Evolutionary conservation across 75 land plant genomes (phyloP).

Genomic region (Pseudotsuga menziesii): DNA sequence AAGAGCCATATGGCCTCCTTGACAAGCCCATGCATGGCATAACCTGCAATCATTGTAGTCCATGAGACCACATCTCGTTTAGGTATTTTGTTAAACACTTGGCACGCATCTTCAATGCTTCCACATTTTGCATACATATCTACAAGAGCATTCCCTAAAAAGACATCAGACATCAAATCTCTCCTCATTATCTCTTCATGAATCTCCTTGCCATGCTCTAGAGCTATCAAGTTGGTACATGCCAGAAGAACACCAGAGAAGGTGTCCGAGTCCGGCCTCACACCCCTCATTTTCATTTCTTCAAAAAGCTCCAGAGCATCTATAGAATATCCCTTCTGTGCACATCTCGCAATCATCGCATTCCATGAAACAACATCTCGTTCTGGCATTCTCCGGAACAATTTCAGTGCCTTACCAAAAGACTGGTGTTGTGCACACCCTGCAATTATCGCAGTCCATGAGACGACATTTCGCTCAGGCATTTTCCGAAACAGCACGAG

Average conservation of each 20-base stretch:
- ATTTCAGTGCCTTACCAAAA: too few species aligned
- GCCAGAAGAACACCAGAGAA: conserved; percentile 10
- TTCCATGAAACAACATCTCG: too few species aligned
- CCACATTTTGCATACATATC: conserved; percentile 22
- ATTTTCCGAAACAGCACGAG: conserved; percentile 15
- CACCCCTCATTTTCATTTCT: neutral
- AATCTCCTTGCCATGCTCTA: conserved; percentile 13
- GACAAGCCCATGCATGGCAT: conserved; percentile 21
- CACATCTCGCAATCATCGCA: too few species aligned
- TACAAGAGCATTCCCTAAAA: conserved; percentile 7
- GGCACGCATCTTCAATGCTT: neutral
- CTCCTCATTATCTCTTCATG: conserved; percentile 4
- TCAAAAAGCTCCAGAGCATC: too few species aligned
- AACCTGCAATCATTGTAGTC: conserved; percentile 25
- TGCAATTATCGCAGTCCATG: conserved; percentile 42
- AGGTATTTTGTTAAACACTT: conserved; percentile 12
- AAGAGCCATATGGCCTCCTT: conserved; percentile 12
- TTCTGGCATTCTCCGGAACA: too few species aligned
- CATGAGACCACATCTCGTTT: conserved; percentile 11
- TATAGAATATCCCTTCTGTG: too few species aligned
- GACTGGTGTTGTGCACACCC: conserved; percentile 17
- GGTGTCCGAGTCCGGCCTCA: conserved; percentile 6
- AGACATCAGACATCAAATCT: neutral
- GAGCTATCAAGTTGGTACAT: conserved; percentile 7
- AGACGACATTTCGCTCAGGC: conserved; percentile 23